These are phyloP conservation scores for Curvularia eragrostidis DNA, from an alignment of 2,329 filamentous ascomycete species.

Conservation along the genomic window DNA sequence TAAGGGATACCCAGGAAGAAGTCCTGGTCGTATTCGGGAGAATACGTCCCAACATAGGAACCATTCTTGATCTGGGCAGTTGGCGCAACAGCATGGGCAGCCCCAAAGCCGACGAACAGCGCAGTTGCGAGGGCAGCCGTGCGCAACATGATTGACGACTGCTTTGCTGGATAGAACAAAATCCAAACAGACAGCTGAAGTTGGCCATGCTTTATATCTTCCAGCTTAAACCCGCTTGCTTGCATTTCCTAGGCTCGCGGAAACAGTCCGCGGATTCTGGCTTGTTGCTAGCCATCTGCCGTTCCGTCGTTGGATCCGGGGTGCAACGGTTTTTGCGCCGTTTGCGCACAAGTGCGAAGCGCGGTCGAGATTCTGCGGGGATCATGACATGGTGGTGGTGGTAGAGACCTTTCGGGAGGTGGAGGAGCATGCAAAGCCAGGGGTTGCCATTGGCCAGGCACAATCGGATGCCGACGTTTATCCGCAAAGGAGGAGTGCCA, in stretches of 20 bases:
- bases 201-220: conserved; percentile 17
- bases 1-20: conserved; percentile 60
- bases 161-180: background rate
- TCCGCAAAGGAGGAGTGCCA: background rate
- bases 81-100: conserved; percentile 30
- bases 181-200: background rate
- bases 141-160: conserved; percentile 23
- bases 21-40: conserved; percentile 53
- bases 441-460: conserved; percentile 3
- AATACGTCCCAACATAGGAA: conserved; percentile 50
- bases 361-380: conserved; percentile 10
- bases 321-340: conserved; percentile 8
- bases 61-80: conserved; percentile 53
- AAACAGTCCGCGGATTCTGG: background rate
- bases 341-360: conserved; percentile 10
- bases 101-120: conserved; percentile 23
- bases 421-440: background rate
- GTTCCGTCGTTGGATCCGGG: conserved; percentile 9
- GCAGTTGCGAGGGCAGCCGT: conserved; percentile 18
- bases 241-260: conserved; percentile 1
- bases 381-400: conserved; percentile 14
- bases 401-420: conserved; percentile 8
- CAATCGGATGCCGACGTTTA: conserved; percentile 7
- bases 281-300: conserved; percentile 13
- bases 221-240: background rate